These are phyloP conservation scores for Panaeolus papilionaceus DNA, from an alignment of 768 basidiomycete genomes.

Conservation along the genomic window DNA sequence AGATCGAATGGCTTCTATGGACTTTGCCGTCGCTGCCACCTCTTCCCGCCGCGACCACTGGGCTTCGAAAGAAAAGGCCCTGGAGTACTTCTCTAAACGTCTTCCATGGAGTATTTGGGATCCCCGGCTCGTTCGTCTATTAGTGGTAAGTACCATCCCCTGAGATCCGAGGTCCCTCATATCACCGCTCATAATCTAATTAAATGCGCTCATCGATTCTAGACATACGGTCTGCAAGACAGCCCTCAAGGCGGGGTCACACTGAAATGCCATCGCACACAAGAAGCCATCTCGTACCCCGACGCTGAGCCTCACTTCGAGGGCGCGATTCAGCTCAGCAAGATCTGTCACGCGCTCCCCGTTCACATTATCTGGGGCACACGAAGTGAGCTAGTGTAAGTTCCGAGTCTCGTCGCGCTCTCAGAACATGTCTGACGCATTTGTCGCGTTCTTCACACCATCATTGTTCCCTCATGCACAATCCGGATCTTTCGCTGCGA, in stretches of 20 bases:
- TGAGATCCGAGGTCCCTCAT: background rate
- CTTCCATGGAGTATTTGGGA: constrained; percentile 57
- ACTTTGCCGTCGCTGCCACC: constrained; percentile 43
- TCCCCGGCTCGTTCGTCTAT: constrained; percentile 40
- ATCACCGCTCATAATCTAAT: background rate
- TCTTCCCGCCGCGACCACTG: constrained; percentile 45
- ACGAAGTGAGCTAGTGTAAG: constrained; percentile 51
- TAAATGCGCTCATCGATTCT: background rate
- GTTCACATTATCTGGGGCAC: constrained; percentile 57
- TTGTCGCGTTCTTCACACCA: constrained; percentile 8
- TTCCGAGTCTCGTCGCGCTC: constrained; percentile 10
- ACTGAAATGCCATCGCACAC: constrained; percentile 50
- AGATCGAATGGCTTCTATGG: constrained; percentile 44
- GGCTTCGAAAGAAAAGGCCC: constrained; percentile 47
- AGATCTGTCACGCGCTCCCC: constrained; percentile 42
- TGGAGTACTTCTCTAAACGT: constrained; percentile 46
- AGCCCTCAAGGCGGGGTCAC: constrained; percentile 34
- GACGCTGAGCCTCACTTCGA: constrained; percentile 52
- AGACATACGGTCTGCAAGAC: constrained; percentile 46
- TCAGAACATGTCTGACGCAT: background rate
- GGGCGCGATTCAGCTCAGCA: constrained; percentile 38
- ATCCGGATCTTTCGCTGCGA: background rate
- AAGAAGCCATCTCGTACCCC: constrained; percentile 53
- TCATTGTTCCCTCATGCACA: background rate
- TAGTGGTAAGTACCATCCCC: constrained; percentile 40